Percentiles rank a stretch among this genome's conserved stretches.
These are phyloP conservation scores for Coniella lustricola DNA, from an alignment of 2,329 filamentous ascomycete genomes.

Conservation along the genomic window DNA sequence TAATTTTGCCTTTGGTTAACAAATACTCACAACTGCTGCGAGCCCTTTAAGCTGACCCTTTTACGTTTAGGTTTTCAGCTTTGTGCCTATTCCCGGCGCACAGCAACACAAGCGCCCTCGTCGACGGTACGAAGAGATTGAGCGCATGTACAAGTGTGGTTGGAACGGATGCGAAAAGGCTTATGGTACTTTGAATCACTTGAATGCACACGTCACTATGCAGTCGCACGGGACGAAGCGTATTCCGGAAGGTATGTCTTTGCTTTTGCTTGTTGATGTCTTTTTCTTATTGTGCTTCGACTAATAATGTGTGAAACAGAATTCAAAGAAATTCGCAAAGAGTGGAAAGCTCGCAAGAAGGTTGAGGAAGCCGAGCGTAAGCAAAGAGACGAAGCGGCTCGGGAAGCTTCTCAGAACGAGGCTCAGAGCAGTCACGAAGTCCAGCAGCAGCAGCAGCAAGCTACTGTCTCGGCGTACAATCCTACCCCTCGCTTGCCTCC, in stretches of 20 bases:
- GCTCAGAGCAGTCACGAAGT: conserved; percentile 48
- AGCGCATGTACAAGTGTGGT: conserved; percentile 99
- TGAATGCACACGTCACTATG: conserved; percentile 99
- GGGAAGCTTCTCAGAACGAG: conserved; percentile 27
- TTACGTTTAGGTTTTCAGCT: conserved; percentile 81
- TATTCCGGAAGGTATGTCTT: conserved; percentile 82
- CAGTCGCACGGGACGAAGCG: conserved; percentile 92
- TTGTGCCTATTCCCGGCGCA: conserved; percentile 92
- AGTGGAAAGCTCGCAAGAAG: conserved; percentile 99
- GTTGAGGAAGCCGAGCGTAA: conserved; percentile 89
- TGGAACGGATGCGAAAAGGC: conserved; percentile 99
- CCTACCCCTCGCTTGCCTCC: conserved; percentile 64
- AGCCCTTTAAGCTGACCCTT: conserved; percentile 15
- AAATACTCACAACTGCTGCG: neutral
- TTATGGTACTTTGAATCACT: conserved; percentile 92
- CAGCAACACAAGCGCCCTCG: conserved; percentile 96
- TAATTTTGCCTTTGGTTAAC: conserved; percentile 36
- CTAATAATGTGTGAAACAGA: conserved; percentile 48
- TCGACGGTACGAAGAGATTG: conserved; percentile 93
- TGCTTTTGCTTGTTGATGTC: neutral
- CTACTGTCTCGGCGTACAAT: conserved; percentile 44
- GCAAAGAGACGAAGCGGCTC: conserved; percentile 65
- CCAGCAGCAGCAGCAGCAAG: no score
- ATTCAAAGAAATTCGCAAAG: conserved; percentile 98
- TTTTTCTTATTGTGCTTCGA: neutral